Evolutionary conservation across 108 stramenopile species (phyloP).

Genomic region (Cyclotella sp.): DNA sequence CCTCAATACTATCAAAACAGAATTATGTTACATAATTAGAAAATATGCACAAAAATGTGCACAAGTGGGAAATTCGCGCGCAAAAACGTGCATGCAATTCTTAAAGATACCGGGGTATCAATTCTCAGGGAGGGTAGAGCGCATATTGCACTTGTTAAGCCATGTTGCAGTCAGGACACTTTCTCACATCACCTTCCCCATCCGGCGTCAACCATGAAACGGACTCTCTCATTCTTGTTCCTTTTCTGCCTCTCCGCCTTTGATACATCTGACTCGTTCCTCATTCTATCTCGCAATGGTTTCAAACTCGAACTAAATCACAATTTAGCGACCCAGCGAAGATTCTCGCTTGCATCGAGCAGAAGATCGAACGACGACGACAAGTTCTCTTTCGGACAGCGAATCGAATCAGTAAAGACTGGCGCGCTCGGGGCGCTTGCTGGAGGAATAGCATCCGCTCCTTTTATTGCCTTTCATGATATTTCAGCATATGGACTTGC

Average conservation of each 20-base stretch:
- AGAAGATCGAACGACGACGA: conserved; percentile 37
- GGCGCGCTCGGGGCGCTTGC: conserved; percentile 64
- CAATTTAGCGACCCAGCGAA: not conserved
- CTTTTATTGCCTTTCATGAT: conserved; percentile 63
- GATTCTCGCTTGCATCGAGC: not conserved
- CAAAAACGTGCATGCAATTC: too few species aligned
- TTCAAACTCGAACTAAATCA: not conserved
- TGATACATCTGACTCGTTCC: not conserved
- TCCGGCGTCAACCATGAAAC: not conserved
- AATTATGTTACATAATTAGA: too few species aligned
- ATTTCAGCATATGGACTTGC: conserved; percentile 53
- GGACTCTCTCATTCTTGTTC: not conserved
- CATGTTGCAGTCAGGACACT: too few species aligned
- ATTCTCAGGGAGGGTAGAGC: too few species aligned
- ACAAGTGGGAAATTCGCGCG: too few species aligned
- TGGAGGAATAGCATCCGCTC: conserved; percentile 68
- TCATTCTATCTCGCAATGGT: not conserved
- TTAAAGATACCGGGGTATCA: too few species aligned
- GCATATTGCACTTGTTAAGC: too few species aligned
- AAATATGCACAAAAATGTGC: too few species aligned
- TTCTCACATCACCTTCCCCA: not conserved
- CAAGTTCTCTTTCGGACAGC: conserved; percentile 73
- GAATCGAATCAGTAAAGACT: conserved; percentile 78
- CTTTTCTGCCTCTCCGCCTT: not conserved
- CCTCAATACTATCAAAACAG: too few species aligned